A percentile compares a stretch with the other conserved stretches of the same genome.
phyloP scores from a whole-genome alignment of 2,329 filamentous ascomycete genomes.

The Epichloe uncinata region DNA sequence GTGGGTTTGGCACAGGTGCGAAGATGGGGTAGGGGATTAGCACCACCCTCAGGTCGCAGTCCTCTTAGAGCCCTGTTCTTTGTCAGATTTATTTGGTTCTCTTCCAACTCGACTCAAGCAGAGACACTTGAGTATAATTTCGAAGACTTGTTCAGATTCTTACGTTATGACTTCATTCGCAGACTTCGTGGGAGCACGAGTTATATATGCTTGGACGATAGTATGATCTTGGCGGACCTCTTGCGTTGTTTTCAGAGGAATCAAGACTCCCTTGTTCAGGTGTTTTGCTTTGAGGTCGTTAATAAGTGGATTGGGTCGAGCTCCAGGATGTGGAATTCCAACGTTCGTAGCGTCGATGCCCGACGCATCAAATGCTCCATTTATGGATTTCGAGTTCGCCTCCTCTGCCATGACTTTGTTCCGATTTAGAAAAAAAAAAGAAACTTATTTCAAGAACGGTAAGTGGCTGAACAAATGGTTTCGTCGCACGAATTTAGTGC shows the following conservation, averaged over 20 bases:
- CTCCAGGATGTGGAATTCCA: constrained; percentile 3
- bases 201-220: constrained; percentile 53
- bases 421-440: background rate
- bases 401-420: constrained; percentile 3
- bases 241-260: constrained; percentile 51
- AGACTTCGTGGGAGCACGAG: constrained; percentile 56
- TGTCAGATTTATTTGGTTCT: constrained; percentile 7
- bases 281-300: constrained; percentile 23
- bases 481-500: background rate
- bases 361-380: background rate
- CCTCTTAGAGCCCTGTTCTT: constrained; percentile 37
- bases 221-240: constrained; percentile 47
- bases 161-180: constrained; percentile 64
- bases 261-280: constrained; percentile 35
- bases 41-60: constrained; percentile 44
- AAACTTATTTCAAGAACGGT: background rate
- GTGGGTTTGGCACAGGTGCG: constrained; percentile 61
- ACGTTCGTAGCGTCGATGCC: background rate
- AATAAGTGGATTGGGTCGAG: constrained; percentile 24
- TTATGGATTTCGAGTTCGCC: background rate
- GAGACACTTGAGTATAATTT: background rate
- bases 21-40: constrained; percentile 56
- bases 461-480: background rate
- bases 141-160: constrained; percentile 13
- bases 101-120: background rate